Percentiles rank a stretch among this genome's conserved stretches.
Evolutionary conservation across 2,329 filamentous ascomycete genomes (phyloP).

Genomic region (Cladophialophora yegresii): DNA sequence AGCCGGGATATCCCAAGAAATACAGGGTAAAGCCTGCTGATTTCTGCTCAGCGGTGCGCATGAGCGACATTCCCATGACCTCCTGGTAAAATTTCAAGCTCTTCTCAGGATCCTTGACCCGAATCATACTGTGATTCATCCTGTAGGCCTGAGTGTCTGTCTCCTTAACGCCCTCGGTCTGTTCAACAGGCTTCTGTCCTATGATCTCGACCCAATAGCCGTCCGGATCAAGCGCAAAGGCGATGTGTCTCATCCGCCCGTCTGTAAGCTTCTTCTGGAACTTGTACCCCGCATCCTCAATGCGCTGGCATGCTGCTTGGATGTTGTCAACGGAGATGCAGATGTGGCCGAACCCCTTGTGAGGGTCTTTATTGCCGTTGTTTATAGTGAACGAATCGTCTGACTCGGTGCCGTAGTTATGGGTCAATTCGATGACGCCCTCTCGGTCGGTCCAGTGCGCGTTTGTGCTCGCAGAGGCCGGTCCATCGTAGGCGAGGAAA

Average conservation of each 20-base stretch:
- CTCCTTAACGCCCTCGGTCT: slow-evolving; percentile 69
- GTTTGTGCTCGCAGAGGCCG: slow-evolving; percentile 71
- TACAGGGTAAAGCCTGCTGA: slow-evolving; percentile 82
- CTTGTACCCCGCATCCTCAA: slow-evolving; percentile 85
- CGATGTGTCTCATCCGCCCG: slow-evolving; percentile 82
- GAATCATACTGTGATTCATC: slow-evolving; percentile 73
- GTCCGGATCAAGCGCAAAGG: slow-evolving; percentile 86
- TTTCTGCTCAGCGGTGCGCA: slow-evolving; percentile 70
- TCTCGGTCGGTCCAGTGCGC: slow-evolving; percentile 79
- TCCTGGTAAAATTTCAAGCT: slow-evolving; percentile 82
- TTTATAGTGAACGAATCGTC: slow-evolving; percentile 77
- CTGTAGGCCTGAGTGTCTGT: slow-evolving; percentile 77
- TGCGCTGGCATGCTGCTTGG: slow-evolving; percentile 82
- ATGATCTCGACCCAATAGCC: slow-evolving; percentile 67
- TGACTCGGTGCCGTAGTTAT: slow-evolving; percentile 84
- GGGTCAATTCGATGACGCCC: slow-evolving; percentile 82
- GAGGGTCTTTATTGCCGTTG: slow-evolving; percentile 89
- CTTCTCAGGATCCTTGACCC: slow-evolving; percentile 78
- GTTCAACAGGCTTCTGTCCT: slow-evolving; percentile 68
- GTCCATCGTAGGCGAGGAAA: slow-evolving; percentile 85
- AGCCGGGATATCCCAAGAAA: slow-evolving; percentile 78
- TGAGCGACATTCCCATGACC: slow-evolving; percentile 80
- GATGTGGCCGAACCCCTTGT: slow-evolving; percentile 81
- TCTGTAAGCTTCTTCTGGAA: slow-evolving; percentile 96
- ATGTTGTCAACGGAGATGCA: slow-evolving; percentile 82